Base-by-base conservation (phyloP, 371 early-diverging fungal genomes). In the Mucor velutinosus region DNA sequence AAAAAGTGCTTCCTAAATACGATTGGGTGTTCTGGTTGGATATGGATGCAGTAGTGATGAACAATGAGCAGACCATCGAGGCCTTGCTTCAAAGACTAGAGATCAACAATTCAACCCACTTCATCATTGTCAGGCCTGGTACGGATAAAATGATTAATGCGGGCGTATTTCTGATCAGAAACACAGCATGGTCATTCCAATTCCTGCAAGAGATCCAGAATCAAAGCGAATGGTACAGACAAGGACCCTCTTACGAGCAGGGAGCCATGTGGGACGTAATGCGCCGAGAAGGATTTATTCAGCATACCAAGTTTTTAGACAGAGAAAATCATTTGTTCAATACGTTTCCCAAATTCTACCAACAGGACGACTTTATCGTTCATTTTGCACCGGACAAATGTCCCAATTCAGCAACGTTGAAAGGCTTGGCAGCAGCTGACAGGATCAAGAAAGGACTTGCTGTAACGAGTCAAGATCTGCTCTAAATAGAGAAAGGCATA, bases 11-110 rank as follows among this genome's bases (percentile, higher is more conserved):
- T 5, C 88, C 86, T 2, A 78, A 85, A 49, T 86, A 85, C 58
- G 83, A 87, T 19, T 87, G 88, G 88, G 23, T 87, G 7, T 74
- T 87, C n/a, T 87, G 88, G 88, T 60, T 86, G 70, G 88, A 87
- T 65, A 87, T 87, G 86, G 88, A 87, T 62, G 85, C 88, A 3
- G 79, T 87, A 3, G 71, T 87, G 3, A 78, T 79, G 62, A 76
- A 87, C 60, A 41, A 71, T 21, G 71, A 77, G 29, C 70, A 67
- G 45, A 67, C 76, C 2, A 60, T 82, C 1, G 75, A 84, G 37
- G 72, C 51, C 1, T 60, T 87, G 17, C 65, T 87, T 8, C 65
- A 73, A 0, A 62, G 68, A 17, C 64, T 76, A 10, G 55, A 45
- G 11, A 47, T 49, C 12, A 49, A 62, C 0, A 35, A 63, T 1